Conservation (phyloP, 2,329 filamentous ascomycete species). For the Cercospora citrullina region DNA sequence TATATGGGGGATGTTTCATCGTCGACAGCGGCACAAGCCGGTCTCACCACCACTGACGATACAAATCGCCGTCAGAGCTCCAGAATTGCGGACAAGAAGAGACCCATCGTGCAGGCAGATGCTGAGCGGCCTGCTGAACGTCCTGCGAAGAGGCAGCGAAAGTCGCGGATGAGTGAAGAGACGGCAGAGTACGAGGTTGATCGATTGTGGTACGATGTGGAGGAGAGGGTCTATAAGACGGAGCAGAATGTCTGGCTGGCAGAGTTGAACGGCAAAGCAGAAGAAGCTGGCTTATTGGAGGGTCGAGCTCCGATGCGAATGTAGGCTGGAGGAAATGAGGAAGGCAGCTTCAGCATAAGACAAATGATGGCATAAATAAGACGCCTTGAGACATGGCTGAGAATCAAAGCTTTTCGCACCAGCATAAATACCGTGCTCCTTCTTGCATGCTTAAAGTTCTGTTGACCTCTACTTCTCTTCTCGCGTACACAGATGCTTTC, state of each 20-base stretch:
- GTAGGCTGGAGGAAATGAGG: not conserved
- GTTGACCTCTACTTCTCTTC: not conserved
- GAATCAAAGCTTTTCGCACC: not conserved
- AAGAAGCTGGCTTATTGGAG: not conserved
- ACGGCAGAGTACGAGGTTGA: not conserved
- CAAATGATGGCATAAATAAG: not conserved
- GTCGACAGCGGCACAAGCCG: not conserved
- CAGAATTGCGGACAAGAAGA: not conserved
- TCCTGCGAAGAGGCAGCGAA: not conserved
- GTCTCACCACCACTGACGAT: not conserved
- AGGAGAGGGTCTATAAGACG: not conserved
- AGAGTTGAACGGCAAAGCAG: not conserved
- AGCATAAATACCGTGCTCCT: not conserved
- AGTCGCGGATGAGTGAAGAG: not conserved
- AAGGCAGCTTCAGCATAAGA: not conserved
- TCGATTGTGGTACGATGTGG: not conserved
- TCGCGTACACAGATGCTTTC: too few relatives aligned
- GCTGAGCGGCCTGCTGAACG: accelerated
- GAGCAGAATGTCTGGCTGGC: not conserved
- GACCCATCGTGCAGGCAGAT: not conserved
- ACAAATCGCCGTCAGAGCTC: not conserved
- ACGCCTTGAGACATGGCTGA: not conserved
- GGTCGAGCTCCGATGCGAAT: not conserved
- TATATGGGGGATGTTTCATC: not conserved
- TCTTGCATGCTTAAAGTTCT: not conserved